Evolutionary conservation across 305 asterid genomes (phyloP).

Genomic region (Fraxinus sp.): DNA sequence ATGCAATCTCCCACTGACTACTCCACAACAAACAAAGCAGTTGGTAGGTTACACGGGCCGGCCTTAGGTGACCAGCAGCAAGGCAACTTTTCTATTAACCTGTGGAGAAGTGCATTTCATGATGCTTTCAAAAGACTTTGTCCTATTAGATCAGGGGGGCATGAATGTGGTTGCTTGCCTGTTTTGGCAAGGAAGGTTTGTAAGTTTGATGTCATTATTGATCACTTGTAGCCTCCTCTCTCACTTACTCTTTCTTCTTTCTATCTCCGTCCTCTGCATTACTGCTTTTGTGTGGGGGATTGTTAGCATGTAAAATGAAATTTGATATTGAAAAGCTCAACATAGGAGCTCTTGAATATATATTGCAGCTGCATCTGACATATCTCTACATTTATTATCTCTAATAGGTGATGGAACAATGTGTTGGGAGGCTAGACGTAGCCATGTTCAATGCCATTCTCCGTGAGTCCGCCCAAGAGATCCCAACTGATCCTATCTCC

Average conservation of each 20-base stretch:
- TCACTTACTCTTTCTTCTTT: neutral
- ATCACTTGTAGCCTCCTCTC: neutral
- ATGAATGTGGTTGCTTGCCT: slow-evolving; percentile 95
- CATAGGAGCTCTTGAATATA: neutral
- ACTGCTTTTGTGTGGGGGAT: neutral
- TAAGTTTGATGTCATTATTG: slow-evolving; percentile 8
- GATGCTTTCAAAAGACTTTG: slow-evolving; percentile 86
- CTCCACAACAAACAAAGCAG: slow-evolving; percentile 35
- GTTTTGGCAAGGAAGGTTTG: slow-evolving; percentile 80
- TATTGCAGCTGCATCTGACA: neutral
- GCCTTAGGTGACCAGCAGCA: slow-evolving; percentile 72
- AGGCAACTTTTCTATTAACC: slow-evolving; percentile 71
- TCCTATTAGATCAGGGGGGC: slow-evolving; percentile 86
- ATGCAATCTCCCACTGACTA: slow-evolving; percentile 71
- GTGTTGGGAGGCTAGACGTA: slow-evolving; percentile 83
- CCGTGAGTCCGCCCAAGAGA: slow-evolving; percentile 89
- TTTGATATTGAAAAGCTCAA: neutral
- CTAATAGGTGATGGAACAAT: slow-evolving; percentile 83
- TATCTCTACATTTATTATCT: slow-evolving; percentile 7
- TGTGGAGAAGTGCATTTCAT: slow-evolving; percentile 77
- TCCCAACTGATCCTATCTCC: slow-evolving; percentile 97
- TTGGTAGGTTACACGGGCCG: slow-evolving; percentile 60
- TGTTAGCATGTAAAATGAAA: neutral
- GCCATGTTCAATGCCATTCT: slow-evolving; percentile 98
- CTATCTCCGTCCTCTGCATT: neutral